Percentiles rank a stretch among this genome's conserved stretches.
phyloP scores from a whole-genome alignment of 2,329 filamentous ascomycete genomes.

The Akanthomyces muscarius region DNA sequence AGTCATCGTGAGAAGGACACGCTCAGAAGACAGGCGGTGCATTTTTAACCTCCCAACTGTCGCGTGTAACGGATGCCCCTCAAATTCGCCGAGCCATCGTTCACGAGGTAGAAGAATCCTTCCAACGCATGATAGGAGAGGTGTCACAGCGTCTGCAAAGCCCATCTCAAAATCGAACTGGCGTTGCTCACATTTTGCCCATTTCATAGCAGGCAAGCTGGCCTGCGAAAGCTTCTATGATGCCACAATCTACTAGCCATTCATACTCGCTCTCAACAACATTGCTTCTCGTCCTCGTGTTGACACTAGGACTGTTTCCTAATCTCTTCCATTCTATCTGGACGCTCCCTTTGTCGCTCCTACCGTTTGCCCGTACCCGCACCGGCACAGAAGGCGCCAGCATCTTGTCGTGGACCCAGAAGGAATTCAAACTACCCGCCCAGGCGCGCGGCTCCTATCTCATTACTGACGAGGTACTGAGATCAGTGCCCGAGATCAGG shows the following conservation, averaged over 20 bases:
- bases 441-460: constrained; percentile 82
- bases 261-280: constrained; percentile 38
- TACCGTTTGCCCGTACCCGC: constrained; percentile 30
- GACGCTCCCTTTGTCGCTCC: constrained; percentile 43
- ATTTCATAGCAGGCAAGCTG: constrained; percentile 16
- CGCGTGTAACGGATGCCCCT: too few relatives aligned
- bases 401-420: constrained; percentile 76
- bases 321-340: constrained; percentile 49
- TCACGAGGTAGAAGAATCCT: too few relatives aligned
- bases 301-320: constrained; percentile 51
- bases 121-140: too few relatives aligned
- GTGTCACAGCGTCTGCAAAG: too few relatives aligned
- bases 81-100: too few relatives aligned
- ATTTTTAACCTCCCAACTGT: too few relatives aligned
- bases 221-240: constrained; percentile 26
- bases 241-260: constrained; percentile 38
- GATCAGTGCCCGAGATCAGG: constrained; percentile 72
- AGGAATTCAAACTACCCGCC: constrained; percentile 73
- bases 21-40: too few relatives aligned
- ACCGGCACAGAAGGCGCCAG: constrained; percentile 27
- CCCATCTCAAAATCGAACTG: too few relatives aligned
- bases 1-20: too few relatives aligned
- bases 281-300: constrained; percentile 43
- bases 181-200: background rate
- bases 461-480: constrained; percentile 71